Conservation (phyloP, 108 stramenopile genomes). For the Cyclotella sp. region DNA sequence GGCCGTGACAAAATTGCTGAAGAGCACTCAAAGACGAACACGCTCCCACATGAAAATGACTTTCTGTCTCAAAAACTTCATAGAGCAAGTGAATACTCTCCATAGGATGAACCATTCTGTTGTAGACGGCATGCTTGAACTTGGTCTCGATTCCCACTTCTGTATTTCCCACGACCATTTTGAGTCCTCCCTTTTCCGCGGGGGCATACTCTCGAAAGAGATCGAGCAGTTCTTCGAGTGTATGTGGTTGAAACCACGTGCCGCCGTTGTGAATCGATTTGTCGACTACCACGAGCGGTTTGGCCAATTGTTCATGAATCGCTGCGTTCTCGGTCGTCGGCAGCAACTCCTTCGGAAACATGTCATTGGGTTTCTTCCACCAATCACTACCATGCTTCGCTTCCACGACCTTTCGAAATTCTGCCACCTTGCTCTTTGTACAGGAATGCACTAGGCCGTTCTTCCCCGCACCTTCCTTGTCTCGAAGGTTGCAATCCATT, state of each 20-base stretch:
- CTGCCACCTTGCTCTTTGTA: conserved; percentile 57
- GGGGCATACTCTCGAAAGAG: conserved; percentile 70
- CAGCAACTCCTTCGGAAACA: conserved; percentile 76
- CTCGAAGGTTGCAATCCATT: conserved; percentile 74
- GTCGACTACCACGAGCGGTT: conserved; percentile 77
- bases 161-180: conserved; percentile 94
- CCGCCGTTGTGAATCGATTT: conserved; percentile 73
- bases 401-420: conserved; percentile 53
- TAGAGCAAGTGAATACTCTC: conserved; percentile 62
- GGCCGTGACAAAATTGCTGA: conserved; percentile 61
- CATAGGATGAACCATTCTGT: conserved; percentile 71
- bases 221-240: conserved; percentile 73
- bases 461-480: conserved; percentile 40
- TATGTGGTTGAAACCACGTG: conserved; percentile 90
- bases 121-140: conserved; percentile 83
- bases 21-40: conserved; percentile 75
- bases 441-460: conserved; percentile 45
- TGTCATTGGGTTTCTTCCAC: conserved; percentile 67
- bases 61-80: conserved; percentile 45
- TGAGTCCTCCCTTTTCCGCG: conserved; percentile 57
- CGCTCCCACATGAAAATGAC: conserved; percentile 63
- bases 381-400: conserved; percentile 48
- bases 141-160: conserved; percentile 92
- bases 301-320: conserved; percentile 28
- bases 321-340: conserved; percentile 4